Percentiles rank a stretch among this genome's conserved stretches.
Evolutionary conservation across 495 filamentous ascomycete species (phyloP).

Genomic region (Penicillium riverlandense): DNA sequence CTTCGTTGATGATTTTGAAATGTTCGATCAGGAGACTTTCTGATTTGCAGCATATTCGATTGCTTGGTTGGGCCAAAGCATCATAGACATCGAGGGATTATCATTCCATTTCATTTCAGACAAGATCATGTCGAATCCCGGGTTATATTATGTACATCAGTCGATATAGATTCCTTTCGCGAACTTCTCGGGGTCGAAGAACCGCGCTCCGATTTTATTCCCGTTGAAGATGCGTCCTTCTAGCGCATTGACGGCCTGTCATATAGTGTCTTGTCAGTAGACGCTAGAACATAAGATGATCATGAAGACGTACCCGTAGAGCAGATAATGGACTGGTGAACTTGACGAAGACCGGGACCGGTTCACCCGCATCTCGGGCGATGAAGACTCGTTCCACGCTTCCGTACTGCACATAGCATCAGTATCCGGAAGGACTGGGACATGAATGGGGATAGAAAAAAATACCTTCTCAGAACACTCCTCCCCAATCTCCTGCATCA

Average conservation of each 20-base stretch:
- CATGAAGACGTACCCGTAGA: constrained; percentile 47
- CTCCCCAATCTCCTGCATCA: constrained; percentile 91
- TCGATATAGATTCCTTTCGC: constrained; percentile 59
- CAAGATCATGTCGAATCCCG: too few species aligned
- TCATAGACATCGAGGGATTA: not conserved
- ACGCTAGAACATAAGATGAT: constrained; percentile 19
- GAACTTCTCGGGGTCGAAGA: constrained; percentile 76
- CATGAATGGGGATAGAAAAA: not conserved
- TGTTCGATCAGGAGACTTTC: constrained; percentile 18
- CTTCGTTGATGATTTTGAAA: constrained; percentile 4
- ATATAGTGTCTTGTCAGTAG: constrained; percentile 1
- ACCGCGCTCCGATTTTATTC: constrained; percentile 68
- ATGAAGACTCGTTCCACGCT: constrained; percentile 78
- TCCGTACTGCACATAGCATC: constrained; percentile 54
- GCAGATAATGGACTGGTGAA: constrained; percentile 78
- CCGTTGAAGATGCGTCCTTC: constrained; percentile 82
- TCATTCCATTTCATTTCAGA: too few species aligned
- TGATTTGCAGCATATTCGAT: not conserved
- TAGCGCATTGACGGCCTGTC: constrained; percentile 77
- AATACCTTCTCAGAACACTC: constrained; percentile 73
- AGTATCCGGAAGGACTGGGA: not conserved
- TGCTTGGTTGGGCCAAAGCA: not conserved
- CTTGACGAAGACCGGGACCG: constrained; percentile 76
- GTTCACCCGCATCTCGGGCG: constrained; percentile 42
- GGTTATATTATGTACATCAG: constrained; percentile 5